Evolutionary conservation across 2,329 filamentous ascomycete genomes (phyloP), one percentile per base, ranked within the genome.

Genomic region (Cladobotryum mycophilum): DNA sequence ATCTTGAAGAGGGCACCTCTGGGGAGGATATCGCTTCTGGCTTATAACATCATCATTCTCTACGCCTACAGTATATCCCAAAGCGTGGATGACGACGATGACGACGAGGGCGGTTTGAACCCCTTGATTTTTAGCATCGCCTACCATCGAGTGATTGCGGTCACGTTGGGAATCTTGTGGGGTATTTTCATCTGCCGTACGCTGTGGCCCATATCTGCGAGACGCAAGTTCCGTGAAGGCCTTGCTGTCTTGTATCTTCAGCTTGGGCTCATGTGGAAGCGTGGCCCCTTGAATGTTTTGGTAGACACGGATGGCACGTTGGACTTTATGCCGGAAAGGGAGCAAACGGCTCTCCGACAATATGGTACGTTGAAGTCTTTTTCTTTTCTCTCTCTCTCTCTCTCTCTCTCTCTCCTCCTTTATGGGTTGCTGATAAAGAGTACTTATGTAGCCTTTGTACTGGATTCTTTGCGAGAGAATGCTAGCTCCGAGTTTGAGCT

Each of bases 181-280:
- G 93, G 91, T 35, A 82, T 99, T 53, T 79, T 97, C 47, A 80
- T 97, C 54, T 96, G 91, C 45, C 81, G 92, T 52, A 64, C 95
- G 45, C 84, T 99, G 56, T 97, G 91, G 89, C 93, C 93, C 8
- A 95, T 96, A 55, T 93, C 89, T 33, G 93, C 90, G 2, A 81
- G 93, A 41, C 78, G 80, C 55, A 95, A 95, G 69, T 84, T 97
- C 60, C 89, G 93, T 62, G 86, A 95, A 61, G 92, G 92, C 2
- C 76, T 96, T 11, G 88, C 89, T 25, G 76, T 96, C n/a, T 74
- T 99, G 12, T 97, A 93, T 80, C 77, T 99, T 6, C 88, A 95
- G 52, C 91, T 99, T 83, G 89, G 90, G 14, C 78, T 99, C 34
- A 91, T 97, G 57, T 99, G 93, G 93, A 95, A 92, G 70, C 83